A percentile compares a stretch with the other conserved stretches of the same genome.
Evolutionary conservation across 495 filamentous ascomycete genomes (phyloP).

Genomic region (Aspergillus carlsbadensis): DNA sequence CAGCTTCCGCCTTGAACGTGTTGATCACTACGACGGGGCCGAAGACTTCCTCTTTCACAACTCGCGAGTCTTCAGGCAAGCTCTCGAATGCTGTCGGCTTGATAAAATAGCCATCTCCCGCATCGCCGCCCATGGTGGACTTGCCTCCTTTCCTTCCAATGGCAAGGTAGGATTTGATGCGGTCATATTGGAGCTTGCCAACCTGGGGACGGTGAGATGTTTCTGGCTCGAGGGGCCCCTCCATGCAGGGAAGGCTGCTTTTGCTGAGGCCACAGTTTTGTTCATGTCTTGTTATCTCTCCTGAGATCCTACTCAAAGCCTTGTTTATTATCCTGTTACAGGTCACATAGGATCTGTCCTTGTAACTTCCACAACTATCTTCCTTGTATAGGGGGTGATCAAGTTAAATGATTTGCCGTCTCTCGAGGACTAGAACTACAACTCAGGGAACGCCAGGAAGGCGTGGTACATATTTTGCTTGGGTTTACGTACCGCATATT

Average conservation of each 20-base stretch:
- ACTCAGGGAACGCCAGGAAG: too few species aligned
- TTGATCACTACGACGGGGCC: conserved; percentile 83
- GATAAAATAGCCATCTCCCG: conserved; percentile 62
- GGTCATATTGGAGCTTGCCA: conserved; percentile 76
- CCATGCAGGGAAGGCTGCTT: conserved; percentile 59
- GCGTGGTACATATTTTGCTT: too few species aligned
- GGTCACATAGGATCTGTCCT: neutral
- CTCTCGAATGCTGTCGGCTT: conserved; percentile 70
- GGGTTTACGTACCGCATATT: too few species aligned
- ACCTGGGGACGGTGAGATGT: conserved; percentile 85
- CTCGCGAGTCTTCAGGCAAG: conserved; percentile 60
- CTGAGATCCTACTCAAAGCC: conserved; percentile 35
- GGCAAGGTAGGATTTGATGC: conserved; percentile 73
- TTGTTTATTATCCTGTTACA: neutral
- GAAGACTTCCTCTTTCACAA: conserved; percentile 75
- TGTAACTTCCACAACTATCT: conserved; percentile 44
- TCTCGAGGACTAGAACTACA: conserved; percentile 45
- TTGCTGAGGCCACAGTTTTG: conserved; percentile 57
- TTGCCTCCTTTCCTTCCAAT: conserved; percentile 74
- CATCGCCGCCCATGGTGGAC: conserved; percentile 66
- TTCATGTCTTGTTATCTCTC: conserved; percentile 54
- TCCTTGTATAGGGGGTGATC: conserved; percentile 43
- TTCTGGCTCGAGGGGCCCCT: conserved; percentile 65
- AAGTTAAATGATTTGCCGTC: conserved; percentile 44
- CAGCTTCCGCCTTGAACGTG: conserved; percentile 77